Evolutionary conservation across 139 green algal species (phyloP), one percentile per base, ranked within the genome.

Genomic region (Chlamydomonas incerta): DNA sequence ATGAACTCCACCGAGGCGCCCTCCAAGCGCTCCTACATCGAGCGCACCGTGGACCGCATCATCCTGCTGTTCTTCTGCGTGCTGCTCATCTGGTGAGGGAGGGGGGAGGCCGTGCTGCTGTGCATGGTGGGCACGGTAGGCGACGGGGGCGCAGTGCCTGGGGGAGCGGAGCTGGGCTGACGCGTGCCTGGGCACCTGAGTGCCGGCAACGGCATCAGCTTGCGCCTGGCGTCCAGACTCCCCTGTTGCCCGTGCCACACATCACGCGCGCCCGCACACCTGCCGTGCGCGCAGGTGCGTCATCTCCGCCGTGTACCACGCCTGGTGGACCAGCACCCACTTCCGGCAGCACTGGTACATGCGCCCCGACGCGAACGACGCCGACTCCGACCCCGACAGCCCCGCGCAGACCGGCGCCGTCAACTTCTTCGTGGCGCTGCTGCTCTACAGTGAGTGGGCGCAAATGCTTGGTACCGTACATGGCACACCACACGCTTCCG

Each of bases 1-100:
- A 92, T 91, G 85, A 97, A 97, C 90, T 76, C 93, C 34, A 95
- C 90, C 11, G 81, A 88, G 57, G 71, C 93, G 11, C 95, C 93
- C 14, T 93, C 83, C 82, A 97, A 97, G 90, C 90, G 93, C 80
- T 91, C 66, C 81, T 37, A 82, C 55, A 63, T 97, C 0, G 95
- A 97, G 88, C 87, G 82, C 28, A 88, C 81, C 26, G 87, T 97
- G 72, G 93, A 97, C 89, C 81, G 86, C 14, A 85, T 96, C 82
- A 95, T 97, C 84, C 52, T 95, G 58, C 83, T 90, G 85, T 90
- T 95, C 76, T 95, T 96, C 71, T 73, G 55, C 4, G 70, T 95
- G 77, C 86, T 95, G 33, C 86, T 93, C 72, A 33, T 60, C 60
- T 90, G 95, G 88, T 95, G n/a, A n/a, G n/a, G n/a, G n/a, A n/a